Evolutionary conservation across 1,139 yeast genomes (phyloP).

Genomic region (Diutina ranongensis): DNA sequence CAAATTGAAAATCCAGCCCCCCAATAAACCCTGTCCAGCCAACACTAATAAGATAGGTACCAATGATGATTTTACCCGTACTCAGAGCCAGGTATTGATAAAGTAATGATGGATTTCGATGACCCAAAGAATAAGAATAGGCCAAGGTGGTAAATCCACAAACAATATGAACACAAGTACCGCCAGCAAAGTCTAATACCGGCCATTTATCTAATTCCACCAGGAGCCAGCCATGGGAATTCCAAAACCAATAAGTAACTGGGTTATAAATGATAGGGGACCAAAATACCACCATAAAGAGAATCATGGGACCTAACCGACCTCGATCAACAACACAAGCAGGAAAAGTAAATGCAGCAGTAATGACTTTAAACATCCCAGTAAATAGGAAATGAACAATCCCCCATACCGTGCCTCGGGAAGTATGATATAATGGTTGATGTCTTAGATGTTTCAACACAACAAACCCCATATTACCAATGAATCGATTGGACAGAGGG

Average conservation of each 20-base stretch:
- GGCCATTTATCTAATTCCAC: constrained; percentile 26
- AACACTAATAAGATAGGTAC: constrained; percentile 30
- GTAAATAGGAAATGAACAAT: constrained; percentile 36
- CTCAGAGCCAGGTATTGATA: constrained; percentile 27
- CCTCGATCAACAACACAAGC: constrained; percentile 51
- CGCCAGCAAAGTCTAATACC: constrained; percentile 56
- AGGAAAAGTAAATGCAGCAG: constrained; percentile 45
- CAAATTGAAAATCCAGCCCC: constrained; percentile 13
- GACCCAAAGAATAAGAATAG: constrained; percentile 48
- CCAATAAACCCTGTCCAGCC: constrained; percentile 38
- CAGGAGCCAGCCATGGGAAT: constrained; percentile 45
- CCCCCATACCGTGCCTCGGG: constrained; percentile 30
- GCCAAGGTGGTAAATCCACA: constrained; percentile 51
- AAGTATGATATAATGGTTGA: constrained; percentile 15
- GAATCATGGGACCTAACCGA: constrained; percentile 37
- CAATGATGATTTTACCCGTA: constrained; percentile 36
- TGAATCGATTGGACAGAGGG: constrained; percentile 27
- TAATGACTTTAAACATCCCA: constrained; percentile 39
- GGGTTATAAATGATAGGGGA: constrained; percentile 50
- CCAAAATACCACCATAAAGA: constrained; percentile 41
- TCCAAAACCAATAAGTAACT: constrained; percentile 59
- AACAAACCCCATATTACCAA: constrained; percentile 35
- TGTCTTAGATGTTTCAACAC: constrained; percentile 27
- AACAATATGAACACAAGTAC: constrained; percentile 50
- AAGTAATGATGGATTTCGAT: constrained; percentile 30